Conservation (phyloP, 176 grass and related monocot species). For the Puya raimondii region DNA sequence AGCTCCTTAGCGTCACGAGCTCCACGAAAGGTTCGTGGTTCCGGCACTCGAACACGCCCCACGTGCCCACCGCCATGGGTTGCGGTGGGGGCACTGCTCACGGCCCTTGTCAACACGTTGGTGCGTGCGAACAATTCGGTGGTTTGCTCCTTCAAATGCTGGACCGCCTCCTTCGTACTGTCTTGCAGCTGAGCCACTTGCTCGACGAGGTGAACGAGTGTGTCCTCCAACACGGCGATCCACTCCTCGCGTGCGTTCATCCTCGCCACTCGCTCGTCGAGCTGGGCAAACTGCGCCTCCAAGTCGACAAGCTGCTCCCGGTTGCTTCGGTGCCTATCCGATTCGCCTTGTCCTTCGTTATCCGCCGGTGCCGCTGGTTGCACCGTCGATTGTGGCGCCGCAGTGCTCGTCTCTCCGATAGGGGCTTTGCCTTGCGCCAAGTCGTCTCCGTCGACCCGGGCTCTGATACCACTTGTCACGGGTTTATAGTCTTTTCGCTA, state of each 20-base stretch:
- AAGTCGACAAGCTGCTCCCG: not conserved
- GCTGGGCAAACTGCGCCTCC: not conserved
- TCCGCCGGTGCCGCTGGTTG: too few species aligned
- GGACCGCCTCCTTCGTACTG: not conserved
- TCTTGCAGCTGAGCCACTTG: not conserved
- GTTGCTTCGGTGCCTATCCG: not conserved
- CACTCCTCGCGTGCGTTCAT: too few species aligned
- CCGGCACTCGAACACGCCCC: not conserved
- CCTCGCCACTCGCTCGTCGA: too few species aligned
- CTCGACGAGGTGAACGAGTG: too few species aligned
- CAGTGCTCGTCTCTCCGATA: too few species aligned
- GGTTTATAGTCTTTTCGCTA: too few species aligned
- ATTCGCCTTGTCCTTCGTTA: too few species aligned
- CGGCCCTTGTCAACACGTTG: not conserved
- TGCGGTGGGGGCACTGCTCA: not conserved
- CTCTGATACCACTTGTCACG: too few species aligned
- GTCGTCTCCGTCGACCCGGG: too few species aligned
- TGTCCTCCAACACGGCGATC: too few species aligned
- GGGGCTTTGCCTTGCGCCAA: too few species aligned
- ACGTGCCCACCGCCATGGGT: not conserved
- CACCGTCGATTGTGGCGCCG: too few species aligned
- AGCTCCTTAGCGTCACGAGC: not conserved
- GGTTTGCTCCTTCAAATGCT: not conserved
- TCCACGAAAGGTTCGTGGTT: not conserved
- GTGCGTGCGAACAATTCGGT: not conserved